A percentile compares a stretch with the other conserved stretches of the same genome.
Conservation (phyloP, 129 eudicot genomes). For the Artemisia annua region DNA sequence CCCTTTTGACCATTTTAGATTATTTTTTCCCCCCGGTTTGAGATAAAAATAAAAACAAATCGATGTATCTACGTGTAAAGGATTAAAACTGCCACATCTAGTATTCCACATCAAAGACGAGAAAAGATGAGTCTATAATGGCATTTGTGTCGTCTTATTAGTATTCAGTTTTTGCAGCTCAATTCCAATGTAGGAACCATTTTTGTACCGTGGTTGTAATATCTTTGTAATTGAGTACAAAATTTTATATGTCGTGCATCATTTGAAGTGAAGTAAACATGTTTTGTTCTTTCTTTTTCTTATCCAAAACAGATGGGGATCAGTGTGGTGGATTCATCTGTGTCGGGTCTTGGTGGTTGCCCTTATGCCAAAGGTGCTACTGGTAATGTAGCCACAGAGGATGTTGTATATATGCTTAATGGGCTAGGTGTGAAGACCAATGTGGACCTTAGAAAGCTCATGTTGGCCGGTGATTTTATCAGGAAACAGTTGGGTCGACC, state of each 20-base stretch:
- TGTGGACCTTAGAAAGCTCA: conserved; percentile 56
- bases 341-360: conserved; percentile 82
- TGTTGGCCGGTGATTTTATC: conserved; percentile 63
- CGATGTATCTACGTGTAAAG: too few relatives aligned
- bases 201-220: too few relatives aligned
- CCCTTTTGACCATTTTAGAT: too few relatives aligned
- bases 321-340: conserved; percentile 66
- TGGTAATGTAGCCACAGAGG: conserved; percentile 62
- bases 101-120: too few relatives aligned
- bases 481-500: conserved; percentile 61
- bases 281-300: not conserved
- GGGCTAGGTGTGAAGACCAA: conserved; percentile 58
- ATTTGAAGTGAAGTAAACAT: too few relatives aligned
- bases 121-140: too few relatives aligned
- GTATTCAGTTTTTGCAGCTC: too few relatives aligned
- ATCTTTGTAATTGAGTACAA: too few relatives aligned
- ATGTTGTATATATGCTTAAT: conserved; percentile 71
- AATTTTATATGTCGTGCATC: too few relatives aligned
- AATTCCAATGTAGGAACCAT: too few relatives aligned
- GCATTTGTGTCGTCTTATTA: too few relatives aligned
- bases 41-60: not conserved
- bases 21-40: not conserved
- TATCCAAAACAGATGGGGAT: conserved; percentile 54
- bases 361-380: conserved; percentile 85
- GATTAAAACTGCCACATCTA: not conserved